These are phyloP conservation scores for Podospora conica DNA, from an alignment of 495 filamentous ascomycete species.

Conservation along the genomic window DNA sequence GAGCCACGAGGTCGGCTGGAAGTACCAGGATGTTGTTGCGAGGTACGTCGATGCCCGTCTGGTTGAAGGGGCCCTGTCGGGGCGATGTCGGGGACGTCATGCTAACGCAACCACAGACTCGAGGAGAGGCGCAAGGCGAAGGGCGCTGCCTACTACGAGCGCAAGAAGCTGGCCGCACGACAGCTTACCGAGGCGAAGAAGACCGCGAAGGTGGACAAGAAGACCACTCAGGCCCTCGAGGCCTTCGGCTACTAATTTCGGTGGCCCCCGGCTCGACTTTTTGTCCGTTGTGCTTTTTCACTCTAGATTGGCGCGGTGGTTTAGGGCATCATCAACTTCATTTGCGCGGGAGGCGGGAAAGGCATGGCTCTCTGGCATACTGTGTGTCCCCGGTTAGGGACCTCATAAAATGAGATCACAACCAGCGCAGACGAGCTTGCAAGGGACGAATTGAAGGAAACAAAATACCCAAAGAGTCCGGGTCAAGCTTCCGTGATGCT, in stretches of 20 bases:
- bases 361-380: constrained; percentile 32
- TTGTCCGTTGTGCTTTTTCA: constrained; percentile 35
- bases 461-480: constrained; percentile 28
- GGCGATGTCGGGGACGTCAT: constrained; percentile 8
- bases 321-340: constrained; percentile 35
- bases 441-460: constrained; percentile 28
- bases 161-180: constrained; percentile 92
- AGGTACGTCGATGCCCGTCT: constrained; percentile 56
- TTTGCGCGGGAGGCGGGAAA: constrained; percentile 33
- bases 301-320: constrained; percentile 40
- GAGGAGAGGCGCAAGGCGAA: constrained; percentile 99
- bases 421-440: constrained; percentile 35
- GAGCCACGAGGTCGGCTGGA: constrained; percentile 99
- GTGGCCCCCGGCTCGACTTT: constrained; percentile 21
- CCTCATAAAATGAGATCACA: constrained; percentile 37
- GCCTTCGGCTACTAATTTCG: constrained; percentile 49
- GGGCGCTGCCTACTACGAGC: constrained; percentile 97
- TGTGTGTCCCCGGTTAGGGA: constrained; percentile 33
- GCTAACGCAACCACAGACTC: constrained; percentile 59
- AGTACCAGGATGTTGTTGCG: constrained; percentile 97
- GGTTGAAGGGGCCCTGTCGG: neutral
- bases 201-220: constrained; percentile 76
- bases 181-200: constrained; percentile 87
- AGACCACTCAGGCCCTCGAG: constrained; percentile 50
- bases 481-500: constrained; percentile 21